phyloP scores from a whole-genome alignment of 2,329 filamentous ascomycete species.

The Nemania sp. region DNA sequence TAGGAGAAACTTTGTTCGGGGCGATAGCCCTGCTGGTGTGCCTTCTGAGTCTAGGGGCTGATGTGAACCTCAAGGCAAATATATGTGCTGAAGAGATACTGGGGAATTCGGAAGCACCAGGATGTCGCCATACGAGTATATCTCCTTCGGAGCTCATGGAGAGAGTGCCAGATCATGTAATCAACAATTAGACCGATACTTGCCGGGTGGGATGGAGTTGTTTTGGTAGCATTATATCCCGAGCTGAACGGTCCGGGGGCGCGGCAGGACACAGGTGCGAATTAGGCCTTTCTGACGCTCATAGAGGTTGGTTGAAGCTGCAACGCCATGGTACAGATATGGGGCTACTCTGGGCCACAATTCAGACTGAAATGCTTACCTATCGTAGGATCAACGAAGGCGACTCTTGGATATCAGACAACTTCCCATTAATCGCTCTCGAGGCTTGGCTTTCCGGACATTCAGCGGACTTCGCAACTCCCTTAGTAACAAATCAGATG shows the following conservation, averaged over 20 bases:
- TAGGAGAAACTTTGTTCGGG: conserved; percentile 56
- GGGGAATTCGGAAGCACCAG: neutral
- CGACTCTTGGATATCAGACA: conserved; percentile 8
- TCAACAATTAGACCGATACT: conserved; percentile 14
- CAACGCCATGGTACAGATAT: conserved; percentile 13
- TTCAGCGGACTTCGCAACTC: conserved; percentile 3
- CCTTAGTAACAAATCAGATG: conserved; percentile 5
- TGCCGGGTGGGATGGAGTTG: conserved; percentile 22
- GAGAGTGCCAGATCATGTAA: conserved; percentile 7
- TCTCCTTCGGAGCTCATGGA: conserved; percentile 11
- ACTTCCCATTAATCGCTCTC: conserved; percentile 14
- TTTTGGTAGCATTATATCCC: conserved; percentile 6
- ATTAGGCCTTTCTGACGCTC: too few species aligned
- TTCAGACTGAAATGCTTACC: conserved; percentile 26
- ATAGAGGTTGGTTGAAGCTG: neutral
- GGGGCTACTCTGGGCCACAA: conserved; percentile 29
- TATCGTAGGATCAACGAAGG: conserved; percentile 20
- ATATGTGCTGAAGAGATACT: conserved; percentile 26
- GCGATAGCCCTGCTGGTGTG: conserved; percentile 53
- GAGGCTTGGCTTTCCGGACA: neutral
- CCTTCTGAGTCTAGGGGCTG: conserved; percentile 48
- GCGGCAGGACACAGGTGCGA: too few species aligned
- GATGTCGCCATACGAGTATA: conserved; percentile 10
- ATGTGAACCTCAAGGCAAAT: conserved; percentile 39
- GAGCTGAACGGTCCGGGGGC: too few species aligned